These are phyloP conservation scores for Rosa multiflora DNA, from an alignment of 306 rosid species.

Conservation along the genomic window DNA sequence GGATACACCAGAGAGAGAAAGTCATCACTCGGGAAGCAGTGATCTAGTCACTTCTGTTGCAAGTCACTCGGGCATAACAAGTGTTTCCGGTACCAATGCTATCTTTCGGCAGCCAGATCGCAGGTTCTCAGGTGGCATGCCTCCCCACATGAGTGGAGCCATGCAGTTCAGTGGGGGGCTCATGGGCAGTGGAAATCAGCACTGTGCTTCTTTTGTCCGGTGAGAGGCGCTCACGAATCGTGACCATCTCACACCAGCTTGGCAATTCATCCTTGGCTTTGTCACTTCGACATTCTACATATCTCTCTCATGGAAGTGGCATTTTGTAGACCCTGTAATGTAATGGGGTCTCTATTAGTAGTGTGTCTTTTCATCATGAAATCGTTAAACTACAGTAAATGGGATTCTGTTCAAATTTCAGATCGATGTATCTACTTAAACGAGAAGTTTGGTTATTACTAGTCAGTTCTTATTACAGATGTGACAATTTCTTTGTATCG, in stretches of 20 bases:
- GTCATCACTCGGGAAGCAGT: constrained; percentile 29
- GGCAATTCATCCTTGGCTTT: constrained; percentile 99
- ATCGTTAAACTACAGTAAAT: background rate
- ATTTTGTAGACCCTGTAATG: background rate
- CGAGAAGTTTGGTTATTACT: background rate
- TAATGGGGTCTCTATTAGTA: background rate
- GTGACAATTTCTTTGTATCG: background rate
- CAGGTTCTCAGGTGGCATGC: constrained; percentile 45
- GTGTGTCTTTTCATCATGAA: background rate
- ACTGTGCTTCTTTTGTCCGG: constrained; percentile 53
- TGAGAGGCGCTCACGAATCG: constrained; percentile 32
- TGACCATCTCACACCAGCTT: constrained; percentile 29
- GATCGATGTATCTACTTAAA: background rate
- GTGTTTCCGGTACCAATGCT: constrained; percentile 34
- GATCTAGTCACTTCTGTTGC: constrained; percentile 41
- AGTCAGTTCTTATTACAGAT: background rate
- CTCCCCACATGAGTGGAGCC: constrained; percentile 38
- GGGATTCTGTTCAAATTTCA: background rate
- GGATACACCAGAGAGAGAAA: constrained; percentile 30
- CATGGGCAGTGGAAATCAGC: constrained; percentile 45
- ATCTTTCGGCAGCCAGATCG: constrained; percentile 42
- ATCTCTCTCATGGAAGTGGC: background rate
- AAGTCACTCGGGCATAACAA: constrained; percentile 46
- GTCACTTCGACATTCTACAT: constrained; percentile 24
- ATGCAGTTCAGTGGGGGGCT: constrained; percentile 56